phyloP scores from a whole-genome alignment of 306 rosid genomes.

The Pachyrhizus erosus region DNA sequence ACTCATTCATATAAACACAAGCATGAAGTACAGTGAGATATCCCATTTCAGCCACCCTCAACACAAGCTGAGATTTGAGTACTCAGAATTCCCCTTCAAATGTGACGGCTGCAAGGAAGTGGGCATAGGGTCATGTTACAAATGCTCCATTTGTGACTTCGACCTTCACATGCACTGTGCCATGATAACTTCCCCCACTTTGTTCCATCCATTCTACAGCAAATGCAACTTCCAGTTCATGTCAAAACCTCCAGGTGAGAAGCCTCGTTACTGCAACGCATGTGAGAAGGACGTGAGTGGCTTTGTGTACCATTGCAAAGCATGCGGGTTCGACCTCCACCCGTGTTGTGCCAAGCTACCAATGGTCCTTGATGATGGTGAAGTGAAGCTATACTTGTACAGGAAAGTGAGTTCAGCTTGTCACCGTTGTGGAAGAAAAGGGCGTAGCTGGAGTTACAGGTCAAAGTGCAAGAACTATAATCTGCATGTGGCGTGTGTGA shows the following conservation, averaged over 20 bases:
- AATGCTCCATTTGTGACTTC: constrained; percentile 71
- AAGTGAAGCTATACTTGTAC: constrained; percentile 62
- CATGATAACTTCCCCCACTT: constrained; percentile 49
- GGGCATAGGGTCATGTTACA: constrained; percentile 88
- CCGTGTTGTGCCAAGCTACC: constrained; percentile 98
- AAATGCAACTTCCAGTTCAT: constrained; percentile 86
- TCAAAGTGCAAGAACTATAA: constrained; percentile 84
- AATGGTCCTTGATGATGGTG: constrained; percentile 72
- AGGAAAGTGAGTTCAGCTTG: constrained; percentile 75
- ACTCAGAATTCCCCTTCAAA: constrained; percentile 81
- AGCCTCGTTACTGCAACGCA: constrained; percentile 83
- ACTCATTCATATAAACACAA: background rate
- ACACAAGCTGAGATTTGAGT: constrained; percentile 80
- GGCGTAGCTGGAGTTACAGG: constrained; percentile 93
- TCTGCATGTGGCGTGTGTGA: constrained; percentile 88
- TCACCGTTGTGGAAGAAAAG: constrained; percentile 80
- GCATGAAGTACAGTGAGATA: constrained; percentile 79
- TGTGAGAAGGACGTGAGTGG: constrained; percentile 85
- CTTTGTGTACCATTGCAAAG: constrained; percentile 77
- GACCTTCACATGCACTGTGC: constrained; percentile 94
- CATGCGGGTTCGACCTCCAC: constrained; percentile 88
- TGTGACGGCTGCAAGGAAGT: constrained; percentile 95
- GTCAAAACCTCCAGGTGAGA: constrained; percentile 61
- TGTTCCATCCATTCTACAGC: constrained; percentile 81
- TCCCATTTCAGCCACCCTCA: constrained; percentile 85